Evolutionary conservation across 257 asterid species (phyloP).

Genomic region (Capsicum baccatum): DNA sequence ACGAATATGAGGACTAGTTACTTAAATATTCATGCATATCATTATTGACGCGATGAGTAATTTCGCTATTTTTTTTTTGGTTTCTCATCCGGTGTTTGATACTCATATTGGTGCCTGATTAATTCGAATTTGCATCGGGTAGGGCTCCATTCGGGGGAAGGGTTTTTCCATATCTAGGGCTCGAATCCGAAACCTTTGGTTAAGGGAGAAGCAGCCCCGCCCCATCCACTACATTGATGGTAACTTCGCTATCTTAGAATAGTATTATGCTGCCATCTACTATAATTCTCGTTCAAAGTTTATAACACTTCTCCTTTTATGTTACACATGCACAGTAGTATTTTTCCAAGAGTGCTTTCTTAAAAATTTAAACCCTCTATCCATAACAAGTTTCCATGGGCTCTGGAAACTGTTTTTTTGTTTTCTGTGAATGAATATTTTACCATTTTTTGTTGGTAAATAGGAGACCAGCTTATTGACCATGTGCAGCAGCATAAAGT

Average conservation of each 20-base stretch:
- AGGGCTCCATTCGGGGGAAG: too few species aligned
- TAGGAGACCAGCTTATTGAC: constrained; percentile 5
- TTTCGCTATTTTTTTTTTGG: not conserved
- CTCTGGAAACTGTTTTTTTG: not conserved
- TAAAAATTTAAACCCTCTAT: not conserved
- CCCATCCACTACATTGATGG: too few species aligned
- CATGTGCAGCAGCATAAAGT: constrained; percentile 25
- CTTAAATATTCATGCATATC: too few species aligned
- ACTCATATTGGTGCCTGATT: too few species aligned
- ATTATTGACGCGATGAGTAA: not conserved
- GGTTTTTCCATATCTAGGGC: too few species aligned
- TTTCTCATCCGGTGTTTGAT: too few species aligned
- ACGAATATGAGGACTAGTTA: too few species aligned
- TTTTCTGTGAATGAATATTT: not conserved
- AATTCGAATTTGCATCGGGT: too few species aligned
- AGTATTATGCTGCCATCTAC: not conserved
- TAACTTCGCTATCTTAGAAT: not conserved
- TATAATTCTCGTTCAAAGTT: not conserved
- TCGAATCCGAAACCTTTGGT: too few species aligned
- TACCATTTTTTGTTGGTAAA: not conserved
- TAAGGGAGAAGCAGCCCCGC: too few species aligned
- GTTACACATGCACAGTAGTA: not conserved
- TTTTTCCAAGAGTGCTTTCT: too few species aligned
- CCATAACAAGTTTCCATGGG: not conserved
- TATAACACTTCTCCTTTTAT: fast-evolving